Base-by-base conservation (phyloP, 345 rosid species). In the Populus pruinosa region DNA sequence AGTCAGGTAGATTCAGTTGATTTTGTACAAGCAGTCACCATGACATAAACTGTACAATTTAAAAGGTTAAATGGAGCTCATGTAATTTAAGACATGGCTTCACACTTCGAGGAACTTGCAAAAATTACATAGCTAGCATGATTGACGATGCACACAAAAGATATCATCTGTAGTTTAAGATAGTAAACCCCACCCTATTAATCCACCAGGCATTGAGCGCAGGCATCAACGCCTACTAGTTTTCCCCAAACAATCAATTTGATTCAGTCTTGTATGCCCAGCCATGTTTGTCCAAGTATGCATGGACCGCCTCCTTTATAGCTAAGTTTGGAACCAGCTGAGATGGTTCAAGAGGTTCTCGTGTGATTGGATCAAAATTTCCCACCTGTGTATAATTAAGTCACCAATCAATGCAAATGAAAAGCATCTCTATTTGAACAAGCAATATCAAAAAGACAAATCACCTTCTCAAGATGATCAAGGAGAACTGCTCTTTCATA, bases 401-500 rank as follows among this genome's bases (percentile, higher is more conserved):
- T 33, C 43, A 41, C 63, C 21, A 23, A 39, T 79, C 63, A 62
- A 38, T 23, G 31, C 16, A 35, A 35, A 67, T 18, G 5, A 27
- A 80, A 4, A 4, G 47, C 5, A 23, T 7, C 17, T 71, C 36
- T 64, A 66, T 35, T 69, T 29, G 35, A 61, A 62, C 17, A 33
- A 1, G 31, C 33, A 49, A 71, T 61, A 8, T 14, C 36, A 50
- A 61, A 62, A 56, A 47, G 53, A n/a, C 23, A 23, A 23, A 62
- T 66, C 39, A 93, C 99, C 98, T 93, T 91, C 59, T 83, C 65
- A 66, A 96, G 89, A 88, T 96, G 98, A 36, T 96, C 93, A 59
- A 92, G 93, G 84, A 96, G 90, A 62, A 82, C 92, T 17, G 92
- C 89, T 87, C 97, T 93, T 84, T 96, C 98, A 72, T 96, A 96